Evolutionary conservation across 805 yeast species (phyloP), one percentile per base, ranked within the genome.

Genomic region (Teunomyces aglyptinius): DNA sequence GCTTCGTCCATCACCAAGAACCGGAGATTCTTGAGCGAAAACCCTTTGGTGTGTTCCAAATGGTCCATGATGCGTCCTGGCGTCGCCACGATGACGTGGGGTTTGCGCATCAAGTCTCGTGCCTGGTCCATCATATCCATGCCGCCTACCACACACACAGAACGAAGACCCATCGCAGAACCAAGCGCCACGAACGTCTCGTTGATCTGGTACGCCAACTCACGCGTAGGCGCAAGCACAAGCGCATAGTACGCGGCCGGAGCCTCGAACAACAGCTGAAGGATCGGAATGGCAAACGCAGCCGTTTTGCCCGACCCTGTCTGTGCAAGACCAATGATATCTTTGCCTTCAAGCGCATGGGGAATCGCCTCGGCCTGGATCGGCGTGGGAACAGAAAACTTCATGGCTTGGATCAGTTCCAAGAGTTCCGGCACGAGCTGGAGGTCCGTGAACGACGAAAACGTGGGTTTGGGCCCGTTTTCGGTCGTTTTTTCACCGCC

Each of bases 261-360:
- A 22, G 85, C 90, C 46, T 89, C 82, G 89, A 96, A 91, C 41
- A 94, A 73, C 1, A 89, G 83, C 64, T 94, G 97, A 27, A 94
- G 75, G 38, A 94, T 89, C 1, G 99, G 99, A 43, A 94, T 82
- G 6, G 98, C 97, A 75, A 94, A 94, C 0, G 99, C 99, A 0
- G 98, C 99, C 0, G 99, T 94, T 67, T 92, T 92, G 53, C 99
- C 99, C 3, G 97, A 89, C 38, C 99, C 99, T 0, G 99, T 92
- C 61, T 92, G 97, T 0, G 99, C 99, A 51, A 92, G 77, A 11
- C 99, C 99, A 60, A 92, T 90, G 40, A 92, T 85, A 68, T 92
- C 99, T 53, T 89, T 82, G 3, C 97, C 97, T 54, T 85, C 81
- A 15, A 94, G 68, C 3, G 96, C 97, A 54, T 86, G 86, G 1